Percentiles rank a stretch among this genome's conserved stretches.
These are phyloP conservation scores for Phylloporus sp. DNA, from an alignment of 768 basidiomycete genomes.

Conservation along the genomic window DNA sequence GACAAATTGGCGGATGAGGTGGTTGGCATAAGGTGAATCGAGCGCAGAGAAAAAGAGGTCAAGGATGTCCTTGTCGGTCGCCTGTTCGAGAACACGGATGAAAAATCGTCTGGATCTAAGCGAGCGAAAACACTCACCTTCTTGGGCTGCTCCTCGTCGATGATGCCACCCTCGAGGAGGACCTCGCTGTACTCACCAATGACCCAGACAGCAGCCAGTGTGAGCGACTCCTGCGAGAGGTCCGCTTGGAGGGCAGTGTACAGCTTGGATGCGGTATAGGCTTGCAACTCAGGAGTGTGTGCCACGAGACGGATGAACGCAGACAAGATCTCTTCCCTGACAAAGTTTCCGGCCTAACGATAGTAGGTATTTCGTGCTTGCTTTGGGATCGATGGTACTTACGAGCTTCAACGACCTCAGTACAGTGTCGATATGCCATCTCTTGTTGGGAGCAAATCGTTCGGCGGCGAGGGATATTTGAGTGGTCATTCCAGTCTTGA, in stretches of 20 bases:
- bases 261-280: conserved; percentile 88
- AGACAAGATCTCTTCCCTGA: conserved; percentile 92
- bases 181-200: conserved; percentile 96
- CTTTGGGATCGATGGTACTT: conserved; percentile 24
- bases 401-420: conserved; percentile 88
- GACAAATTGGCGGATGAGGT: conserved; percentile 88
- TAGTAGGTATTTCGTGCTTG: background rate
- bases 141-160: conserved; percentile 69
- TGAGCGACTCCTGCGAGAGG: conserved; percentile 94
- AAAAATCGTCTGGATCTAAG: background rate
- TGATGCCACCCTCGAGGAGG: conserved; percentile 78
- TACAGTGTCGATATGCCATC: conserved; percentile 99
- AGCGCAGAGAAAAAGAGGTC: conserved; percentile 84
- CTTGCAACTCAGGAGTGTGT: conserved; percentile 94
- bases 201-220: conserved; percentile 90
- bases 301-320: conserved; percentile 94
- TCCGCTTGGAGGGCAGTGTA: conserved; percentile 84
- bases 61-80: conserved; percentile 75
- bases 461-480: conserved; percentile 96
- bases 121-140: conserved; percentile 40
- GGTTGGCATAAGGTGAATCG: conserved; percentile 91
- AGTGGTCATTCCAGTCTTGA: conserved; percentile 96
- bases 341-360: conserved; percentile 90
- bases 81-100: conserved; percentile 35
- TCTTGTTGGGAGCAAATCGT: conserved; percentile 92